Conservation (phyloP, 2,329 filamentous ascomycete species). For the Neoscytalidium dimidiatum region DNA sequence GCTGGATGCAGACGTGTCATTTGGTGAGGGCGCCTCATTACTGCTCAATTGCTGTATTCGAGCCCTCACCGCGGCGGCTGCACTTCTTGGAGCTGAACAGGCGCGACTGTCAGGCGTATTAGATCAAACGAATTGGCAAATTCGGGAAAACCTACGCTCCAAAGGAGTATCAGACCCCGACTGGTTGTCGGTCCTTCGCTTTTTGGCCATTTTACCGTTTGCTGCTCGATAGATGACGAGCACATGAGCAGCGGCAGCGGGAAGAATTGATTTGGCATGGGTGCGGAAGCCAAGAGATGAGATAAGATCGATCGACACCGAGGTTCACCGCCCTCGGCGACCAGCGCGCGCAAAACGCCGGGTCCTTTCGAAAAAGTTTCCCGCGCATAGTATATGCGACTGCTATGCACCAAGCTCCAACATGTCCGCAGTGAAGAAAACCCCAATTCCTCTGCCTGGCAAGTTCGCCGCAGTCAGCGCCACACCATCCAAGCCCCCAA, state of each 20-base stretch:
- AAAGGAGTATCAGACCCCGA: background rate
- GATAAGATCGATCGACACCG: conserved; percentile 8
- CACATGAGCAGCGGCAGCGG: background rate
- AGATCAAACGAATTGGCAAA: background rate
- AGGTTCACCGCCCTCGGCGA: conserved; percentile 16
- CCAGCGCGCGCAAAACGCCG: conserved; percentile 6
- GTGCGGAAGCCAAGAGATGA: conserved; percentile 1
- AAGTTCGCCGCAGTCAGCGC: background rate
- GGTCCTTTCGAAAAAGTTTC: conserved; percentile 15
- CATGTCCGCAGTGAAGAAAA: conserved; percentile 39
- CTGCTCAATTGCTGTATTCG: background rate
- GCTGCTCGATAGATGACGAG: background rate
- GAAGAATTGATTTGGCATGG: conserved; percentile 2
- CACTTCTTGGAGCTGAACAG: conserved; percentile 11
- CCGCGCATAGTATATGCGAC: background rate
- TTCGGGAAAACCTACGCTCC: background rate
- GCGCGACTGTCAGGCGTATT: conserved; percentile 14
- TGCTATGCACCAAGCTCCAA: conserved; percentile 25
- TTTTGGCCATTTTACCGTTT: conserved; percentile 1
- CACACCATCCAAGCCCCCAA: conserved; percentile 29
- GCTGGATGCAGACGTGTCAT: background rate
- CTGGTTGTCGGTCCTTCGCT: conserved; percentile 7
- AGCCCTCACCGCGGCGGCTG: conserved; percentile 15
- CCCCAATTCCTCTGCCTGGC: conserved; percentile 36
- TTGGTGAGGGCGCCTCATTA: background rate